Evolutionary conservation across 148 eudicot genomes (phyloP).

Genomic region (Salicornia ramosissima): DNA sequence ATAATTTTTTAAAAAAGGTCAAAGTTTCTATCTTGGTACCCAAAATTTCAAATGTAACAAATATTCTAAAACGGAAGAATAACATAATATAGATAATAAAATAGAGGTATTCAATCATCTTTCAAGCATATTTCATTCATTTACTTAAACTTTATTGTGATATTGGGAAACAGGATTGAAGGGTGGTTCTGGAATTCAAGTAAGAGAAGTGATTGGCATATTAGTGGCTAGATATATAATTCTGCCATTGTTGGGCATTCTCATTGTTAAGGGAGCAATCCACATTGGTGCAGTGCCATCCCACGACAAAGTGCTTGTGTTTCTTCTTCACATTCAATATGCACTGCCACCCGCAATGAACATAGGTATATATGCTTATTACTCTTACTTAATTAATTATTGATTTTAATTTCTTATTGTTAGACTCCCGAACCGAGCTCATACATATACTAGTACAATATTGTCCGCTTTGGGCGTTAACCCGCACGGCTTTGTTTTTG

Average conservation of each 20-base stretch:
- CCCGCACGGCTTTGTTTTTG: no score
- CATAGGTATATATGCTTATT: constrained; percentile 48
- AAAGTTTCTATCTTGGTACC: no score
- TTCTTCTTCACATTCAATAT: constrained; percentile 72
- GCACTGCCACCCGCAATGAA: constrained; percentile 91
- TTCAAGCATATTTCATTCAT: not conserved
- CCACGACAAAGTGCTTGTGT: constrained; percentile 57
- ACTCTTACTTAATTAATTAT: no score
- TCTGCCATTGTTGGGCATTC: constrained; percentile 60
- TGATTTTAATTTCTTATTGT: no score
- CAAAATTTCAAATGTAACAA: no score
- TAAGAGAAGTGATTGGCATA: constrained; percentile 45
- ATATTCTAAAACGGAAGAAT: no score
- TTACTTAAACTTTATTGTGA: not conserved
- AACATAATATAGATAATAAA: no score
- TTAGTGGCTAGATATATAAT: constrained; percentile 46
- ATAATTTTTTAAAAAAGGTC: no score
- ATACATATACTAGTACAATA: no score
- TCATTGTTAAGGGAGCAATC: constrained; percentile 48
- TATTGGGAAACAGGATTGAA: constrained; percentile 43
- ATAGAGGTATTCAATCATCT: not conserved
- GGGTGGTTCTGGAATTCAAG: constrained; percentile 46
- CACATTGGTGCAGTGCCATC: constrained; percentile 38
- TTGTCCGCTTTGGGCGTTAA: no score
- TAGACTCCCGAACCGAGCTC: no score